Evolutionary conservation across 1,139 yeast species (phyloP).

Genomic region (Eremothecium coryli): DNA sequence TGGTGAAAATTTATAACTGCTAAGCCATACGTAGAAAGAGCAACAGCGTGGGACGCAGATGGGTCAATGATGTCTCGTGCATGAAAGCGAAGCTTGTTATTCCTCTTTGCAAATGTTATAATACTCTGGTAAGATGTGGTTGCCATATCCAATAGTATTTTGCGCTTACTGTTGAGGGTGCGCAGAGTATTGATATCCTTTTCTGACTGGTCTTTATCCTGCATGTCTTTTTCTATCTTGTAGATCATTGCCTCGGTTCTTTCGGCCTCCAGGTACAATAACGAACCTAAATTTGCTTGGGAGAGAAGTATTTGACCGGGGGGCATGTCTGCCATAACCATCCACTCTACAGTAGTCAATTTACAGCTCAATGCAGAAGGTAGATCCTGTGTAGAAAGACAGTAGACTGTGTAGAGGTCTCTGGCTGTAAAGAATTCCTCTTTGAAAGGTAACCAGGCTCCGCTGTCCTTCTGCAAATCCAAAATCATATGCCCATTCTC

Average conservation of each 20-base stretch:
- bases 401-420: slow-evolving; percentile 59
- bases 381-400: slow-evolving; percentile 58
- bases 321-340: slow-evolving; percentile 62
- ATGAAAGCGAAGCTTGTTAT: slow-evolving; percentile 33
- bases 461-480: slow-evolving; percentile 31
- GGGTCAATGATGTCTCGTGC: slow-evolving; percentile 35
- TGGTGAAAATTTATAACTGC: slow-evolving; percentile 68
- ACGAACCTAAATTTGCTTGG: slow-evolving; percentile 64
- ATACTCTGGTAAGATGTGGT: slow-evolving; percentile 46
- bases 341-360: slow-evolving; percentile 60
- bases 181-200: slow-evolving; percentile 21
- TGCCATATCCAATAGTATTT: slow-evolving; percentile 39
- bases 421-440: slow-evolving; percentile 70
- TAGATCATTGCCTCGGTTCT: slow-evolving; percentile 45
- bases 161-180: slow-evolving; percentile 28
- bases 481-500: slow-evolving; percentile 28
- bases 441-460: slow-evolving; percentile 61
- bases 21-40: slow-evolving; percentile 73
- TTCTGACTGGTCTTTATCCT: slow-evolving; percentile 22
- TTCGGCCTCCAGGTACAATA: slow-evolving; percentile 63
- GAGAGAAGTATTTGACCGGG: slow-evolving; percentile 57
- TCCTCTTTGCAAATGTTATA: slow-evolving; percentile 45
- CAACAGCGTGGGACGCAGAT: slow-evolving; percentile 54
- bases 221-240: slow-evolving; percentile 19
- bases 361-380: slow-evolving; percentile 55